A percentile compares a stretch with the other conserved stretches of the same genome.
These are phyloP conservation scores for Blastomyces emzantsi DNA, from an alignment of 2,329 filamentous ascomycete genomes.

Conservation along the genomic window DNA sequence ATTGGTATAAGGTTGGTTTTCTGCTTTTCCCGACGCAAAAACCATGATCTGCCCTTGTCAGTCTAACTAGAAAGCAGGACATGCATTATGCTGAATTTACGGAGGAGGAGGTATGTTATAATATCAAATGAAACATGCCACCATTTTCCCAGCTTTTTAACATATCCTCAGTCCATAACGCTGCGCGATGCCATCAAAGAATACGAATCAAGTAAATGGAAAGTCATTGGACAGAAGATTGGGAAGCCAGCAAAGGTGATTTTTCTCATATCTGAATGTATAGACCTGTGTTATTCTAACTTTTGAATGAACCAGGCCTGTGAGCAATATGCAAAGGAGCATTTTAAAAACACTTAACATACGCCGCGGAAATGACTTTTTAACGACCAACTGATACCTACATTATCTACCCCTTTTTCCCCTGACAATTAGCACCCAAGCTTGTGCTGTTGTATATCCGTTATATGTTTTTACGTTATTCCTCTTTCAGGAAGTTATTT, in stretches of 20 bases:
- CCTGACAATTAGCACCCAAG: neutral
- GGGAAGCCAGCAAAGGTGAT: conserved; percentile 91
- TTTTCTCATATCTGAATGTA: neutral
- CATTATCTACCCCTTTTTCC: conserved; percentile 1
- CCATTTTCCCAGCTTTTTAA: neutral
- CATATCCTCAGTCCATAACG: conserved; percentile 30
- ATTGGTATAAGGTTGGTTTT: conserved; percentile 84
- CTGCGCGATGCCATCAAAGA: conserved; percentile 94
- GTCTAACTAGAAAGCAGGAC: conserved; percentile 50
- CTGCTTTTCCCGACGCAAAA: conserved; percentile 12
- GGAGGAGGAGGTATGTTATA: conserved; percentile 70
- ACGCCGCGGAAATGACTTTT: neutral
- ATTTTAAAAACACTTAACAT: conserved; percentile 51
- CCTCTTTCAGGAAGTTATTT: conserved; percentile 3
- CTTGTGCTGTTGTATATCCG: conserved; percentile 2
- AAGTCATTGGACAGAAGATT: conserved; percentile 90
- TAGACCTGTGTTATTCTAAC: conserved; percentile 4
- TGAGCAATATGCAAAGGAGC: conserved; percentile 92
- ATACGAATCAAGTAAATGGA: conserved; percentile 98
- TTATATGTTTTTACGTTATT: conserved; percentile 6
- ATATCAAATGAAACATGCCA: conserved; percentile 2
- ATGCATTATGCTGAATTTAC: conserved; percentile 99
- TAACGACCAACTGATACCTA: conserved; percentile 2
- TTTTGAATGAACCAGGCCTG: conserved; percentile 49
- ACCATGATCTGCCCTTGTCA: neutral